Percentiles rank a stretch among this genome's conserved stretches.
Evolutionary conservation across 2,329 filamentous ascomycete genomes (phyloP).

Genomic region (Stachybotrys chlorohalonatus): DNA sequence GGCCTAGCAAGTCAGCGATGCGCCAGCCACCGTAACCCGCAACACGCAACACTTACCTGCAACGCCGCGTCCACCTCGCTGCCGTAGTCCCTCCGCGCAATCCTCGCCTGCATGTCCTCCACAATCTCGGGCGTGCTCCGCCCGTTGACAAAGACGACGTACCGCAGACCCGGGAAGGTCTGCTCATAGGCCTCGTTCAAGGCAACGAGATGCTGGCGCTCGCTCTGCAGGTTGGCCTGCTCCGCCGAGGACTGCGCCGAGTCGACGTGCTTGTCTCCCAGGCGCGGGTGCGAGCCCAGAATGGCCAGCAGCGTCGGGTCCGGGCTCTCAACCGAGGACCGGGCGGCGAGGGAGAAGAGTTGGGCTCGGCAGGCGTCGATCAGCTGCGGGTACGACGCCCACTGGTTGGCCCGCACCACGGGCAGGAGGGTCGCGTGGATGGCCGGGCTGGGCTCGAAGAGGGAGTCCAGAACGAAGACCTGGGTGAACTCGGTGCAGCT

Average conservation of each 20-base stretch:
- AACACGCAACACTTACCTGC: constrained; percentile 41
- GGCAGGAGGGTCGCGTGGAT: constrained; percentile 67
- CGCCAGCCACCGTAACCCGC: neutral
- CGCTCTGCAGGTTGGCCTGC: constrained; percentile 64
- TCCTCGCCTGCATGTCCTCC: constrained; percentile 70
- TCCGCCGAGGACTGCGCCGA: constrained; percentile 73
- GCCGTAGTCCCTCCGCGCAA: constrained; percentile 55
- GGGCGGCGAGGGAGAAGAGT: constrained; percentile 50
- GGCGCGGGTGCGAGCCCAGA: constrained; percentile 70
- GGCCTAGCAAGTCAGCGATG: constrained; percentile 44
- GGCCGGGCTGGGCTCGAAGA: constrained; percentile 74
- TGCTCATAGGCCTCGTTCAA: constrained; percentile 74
- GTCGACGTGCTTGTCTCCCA: constrained; percentile 75
- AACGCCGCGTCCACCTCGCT: constrained; percentile 67
- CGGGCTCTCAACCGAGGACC: constrained; percentile 36
- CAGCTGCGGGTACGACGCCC: constrained; percentile 59
- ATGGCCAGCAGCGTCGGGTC: constrained; percentile 55
- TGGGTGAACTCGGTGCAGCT: constrained; percentile 46
- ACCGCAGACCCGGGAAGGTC: constrained; percentile 73
- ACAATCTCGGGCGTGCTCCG: constrained; percentile 65
- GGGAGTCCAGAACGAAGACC: constrained; percentile 56
- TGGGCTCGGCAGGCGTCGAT: constrained; percentile 57
- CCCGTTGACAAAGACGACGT: constrained; percentile 89
- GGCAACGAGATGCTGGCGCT: constrained; percentile 49
- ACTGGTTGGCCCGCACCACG: constrained; percentile 46